Evolutionary conservation across 257 asterid genomes (phyloP), one percentile per base, ranked within the genome.

Genomic region (Galeopsis tetrahit): DNA sequence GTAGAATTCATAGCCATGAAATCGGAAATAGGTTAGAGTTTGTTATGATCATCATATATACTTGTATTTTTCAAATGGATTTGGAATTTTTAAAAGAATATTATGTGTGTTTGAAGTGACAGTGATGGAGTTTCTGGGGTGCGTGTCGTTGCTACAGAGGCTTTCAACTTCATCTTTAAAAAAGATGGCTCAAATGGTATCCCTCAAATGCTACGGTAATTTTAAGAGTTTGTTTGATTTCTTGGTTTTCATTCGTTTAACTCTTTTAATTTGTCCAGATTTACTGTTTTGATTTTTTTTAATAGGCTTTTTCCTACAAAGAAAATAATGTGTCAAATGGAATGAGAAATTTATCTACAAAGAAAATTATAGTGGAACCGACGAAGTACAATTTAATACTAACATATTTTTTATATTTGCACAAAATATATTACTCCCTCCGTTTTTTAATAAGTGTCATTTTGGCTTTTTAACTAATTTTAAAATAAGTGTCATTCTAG

Each of bases 111-210:
- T 66, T 62, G 51, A 64, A 56, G 38, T 66, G 63, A 72, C 88
- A 91, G 98, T 91, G 82, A 86, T 87, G 60, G 99, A 88, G 85
- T 91, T 88, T 65, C 77, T 94, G 86, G 95, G 97, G 39, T 72
- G 91, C 10, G 97, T 94, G 75, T 93, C 97, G 28, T 82, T 94
- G 89, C 89, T 91, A 4, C 99, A 94, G 84, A 84, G 86, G 78
- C 90, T 94, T 55, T 97, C 99, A 0, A 75, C 87, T 69, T 88
- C 96, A 34, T 91, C 97, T 21, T 83, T 88, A 31, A 78, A 65
- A 80, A 91, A 75, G 80, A 88, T 94, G 69, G 93, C 99, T 44
- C 82, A 83, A 77, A 59, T 85, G 40, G 91, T 89, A 59, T 69
- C 76, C 11, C 66, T 89, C 71, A 88, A 87, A 75, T 81, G 70